Evolutionary conservation across 129 eudicot genomes (phyloP).

Genomic region (Helichrysum umbraculigerum): DNA sequence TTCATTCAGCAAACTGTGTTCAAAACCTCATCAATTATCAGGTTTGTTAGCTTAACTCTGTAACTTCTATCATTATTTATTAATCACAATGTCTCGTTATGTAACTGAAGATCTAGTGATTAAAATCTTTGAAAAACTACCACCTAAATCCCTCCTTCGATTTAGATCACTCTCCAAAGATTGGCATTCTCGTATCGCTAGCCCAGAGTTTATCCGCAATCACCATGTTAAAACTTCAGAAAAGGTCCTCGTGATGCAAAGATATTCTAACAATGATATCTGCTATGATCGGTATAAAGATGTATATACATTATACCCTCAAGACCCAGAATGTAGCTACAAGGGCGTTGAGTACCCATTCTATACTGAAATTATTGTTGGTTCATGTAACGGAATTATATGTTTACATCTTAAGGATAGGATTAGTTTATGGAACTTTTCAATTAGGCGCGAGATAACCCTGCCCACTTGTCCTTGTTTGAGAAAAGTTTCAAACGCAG

Average conservation of each 20-base stretch:
- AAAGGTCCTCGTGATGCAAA: neutral
- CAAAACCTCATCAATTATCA: too few species aligned
- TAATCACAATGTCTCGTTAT: neutral
- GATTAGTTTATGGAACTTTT: neutral
- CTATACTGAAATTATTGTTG: neutral
- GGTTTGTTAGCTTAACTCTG: too few species aligned
- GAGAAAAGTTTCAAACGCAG: neutral
- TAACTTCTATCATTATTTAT: too few species aligned
- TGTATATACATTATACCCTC: neutral
- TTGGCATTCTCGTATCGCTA: neutral
- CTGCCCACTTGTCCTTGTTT: neutral
- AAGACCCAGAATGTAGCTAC: neutral
- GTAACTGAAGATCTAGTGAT: neutral
- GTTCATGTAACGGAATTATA: neutral
- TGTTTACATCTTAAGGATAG: neutral
- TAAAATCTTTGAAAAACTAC: neutral
- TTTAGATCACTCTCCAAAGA: neutral
- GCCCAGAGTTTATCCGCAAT: conserved; percentile 2
- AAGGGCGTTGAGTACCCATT: neutral
- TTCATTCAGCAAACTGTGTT: too few species aligned
- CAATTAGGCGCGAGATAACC: neutral
- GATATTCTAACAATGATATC: neutral
- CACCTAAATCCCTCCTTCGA: neutral
- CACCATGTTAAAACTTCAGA: neutral
- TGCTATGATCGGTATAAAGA: neutral